Evolutionary conservation across 345 rosid genomes (phyloP).

Genomic region (Noccaea caerulescens): DNA sequence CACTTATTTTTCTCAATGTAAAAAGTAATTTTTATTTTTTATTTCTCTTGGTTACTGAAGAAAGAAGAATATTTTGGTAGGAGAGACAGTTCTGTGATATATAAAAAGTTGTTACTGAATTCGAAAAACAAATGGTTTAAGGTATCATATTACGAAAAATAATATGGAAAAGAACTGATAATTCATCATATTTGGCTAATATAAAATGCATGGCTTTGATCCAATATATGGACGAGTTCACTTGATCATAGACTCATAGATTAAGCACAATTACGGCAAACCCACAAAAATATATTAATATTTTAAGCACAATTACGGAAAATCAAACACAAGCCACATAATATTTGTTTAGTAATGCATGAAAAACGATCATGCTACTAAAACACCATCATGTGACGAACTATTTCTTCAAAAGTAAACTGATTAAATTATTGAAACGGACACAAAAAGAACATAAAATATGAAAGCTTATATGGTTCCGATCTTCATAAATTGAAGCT

Average conservation of each 20-base stretch:
- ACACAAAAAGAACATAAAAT: slow-evolving; percentile 2
- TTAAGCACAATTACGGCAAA: too few relatives aligned
- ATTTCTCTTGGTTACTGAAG: background rate
- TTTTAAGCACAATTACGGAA: background rate
- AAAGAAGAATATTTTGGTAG: slow-evolving; percentile 3
- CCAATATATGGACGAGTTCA: too few relatives aligned
- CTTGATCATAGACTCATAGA: too few relatives aligned
- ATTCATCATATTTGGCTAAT: too few relatives aligned
- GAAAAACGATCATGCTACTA: background rate
- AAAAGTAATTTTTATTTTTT: slow-evolving; percentile 6
- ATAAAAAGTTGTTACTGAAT: background rate
- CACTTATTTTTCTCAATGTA: slow-evolving; percentile 31
- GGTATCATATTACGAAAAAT: too few relatives aligned
- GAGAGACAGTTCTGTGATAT: background rate
- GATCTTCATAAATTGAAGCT: slow-evolving; percentile 1
- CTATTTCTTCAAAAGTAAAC: background rate
- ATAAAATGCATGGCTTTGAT: too few relatives aligned
- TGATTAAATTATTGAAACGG: background rate
- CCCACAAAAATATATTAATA: background rate
- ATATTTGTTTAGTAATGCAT: background rate
- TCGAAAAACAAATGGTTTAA: too few relatives aligned
- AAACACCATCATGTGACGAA: background rate
- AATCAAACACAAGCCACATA: background rate
- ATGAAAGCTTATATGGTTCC: slow-evolving; percentile 9
- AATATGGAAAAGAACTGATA: too few relatives aligned